Base-by-base conservation (phyloP, 1,139 yeast species). In the Casaregolazyma lundiana region DNA sequence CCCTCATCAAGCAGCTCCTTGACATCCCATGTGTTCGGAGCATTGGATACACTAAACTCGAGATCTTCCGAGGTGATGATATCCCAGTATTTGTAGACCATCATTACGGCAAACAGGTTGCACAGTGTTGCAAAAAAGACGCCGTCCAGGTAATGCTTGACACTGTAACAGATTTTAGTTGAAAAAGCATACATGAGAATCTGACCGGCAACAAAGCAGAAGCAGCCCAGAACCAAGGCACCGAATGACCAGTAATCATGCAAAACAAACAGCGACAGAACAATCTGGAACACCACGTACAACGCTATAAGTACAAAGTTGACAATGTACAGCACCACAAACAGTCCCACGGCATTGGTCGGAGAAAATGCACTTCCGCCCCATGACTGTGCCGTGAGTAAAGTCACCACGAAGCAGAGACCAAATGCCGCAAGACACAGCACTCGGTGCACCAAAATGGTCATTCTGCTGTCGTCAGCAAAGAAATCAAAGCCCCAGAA, bases 51-150 rank as follows among this genome's bases (percentile, higher is more conserved):
- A 44, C 92, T 80, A 65, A 92, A 92, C 67, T 92, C 98, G 60
- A 90, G 78, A 64, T 92, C 97, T 61, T 92, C 97, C 50, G 82
- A 80, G n/a, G 97, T 92, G 46, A 92, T 84, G 78, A 88, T 86
- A 43, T 90, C 97, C 97, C 97, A 92, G 58, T 81, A 87, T 67
- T 92, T 90, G 71, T 89, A 90, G 48, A 90, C 73, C 97, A 92
- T 90, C 96, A 92, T 89, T 47, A 84, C 71, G 6, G 95, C 76
- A 59, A 88, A 85, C 43, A 88, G 64, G 62, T 86, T 87, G 61
- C 95, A 80, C 39, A 87, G 60, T 29, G 94, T 76, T 19, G 90
- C 95, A 60, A 90, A 86, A 63, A 90, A 84, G 29, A 88, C 67
- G 1, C 97, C 97, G 60, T 92, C 98, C 21, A 89, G 73, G 63